Conservation (phyloP, 805 yeast species). For the Cyberlindnera americana region DNA sequence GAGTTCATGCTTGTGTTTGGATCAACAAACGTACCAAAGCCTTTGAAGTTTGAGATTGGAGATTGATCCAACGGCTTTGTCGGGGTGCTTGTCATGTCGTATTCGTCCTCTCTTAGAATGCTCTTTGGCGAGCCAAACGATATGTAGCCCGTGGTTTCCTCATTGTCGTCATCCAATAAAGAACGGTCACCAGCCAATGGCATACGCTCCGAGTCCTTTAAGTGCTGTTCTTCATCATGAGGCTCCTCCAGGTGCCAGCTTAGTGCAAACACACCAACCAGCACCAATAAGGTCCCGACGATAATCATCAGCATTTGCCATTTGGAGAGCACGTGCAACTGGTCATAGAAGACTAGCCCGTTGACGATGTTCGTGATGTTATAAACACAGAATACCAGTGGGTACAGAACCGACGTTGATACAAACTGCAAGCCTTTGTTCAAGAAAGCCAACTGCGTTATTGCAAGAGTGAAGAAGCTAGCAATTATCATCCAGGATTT, state of each 20-base stretch:
- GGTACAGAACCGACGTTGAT: constrained; percentile 77
- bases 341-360: constrained; percentile 56
- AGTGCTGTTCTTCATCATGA: constrained; percentile 27
- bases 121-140: constrained; percentile 38
- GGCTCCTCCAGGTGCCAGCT: constrained; percentile 47
- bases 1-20: constrained; percentile 7
- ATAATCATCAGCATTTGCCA: constrained; percentile 41
- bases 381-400: constrained; percentile 80
- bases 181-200: constrained; percentile 13
- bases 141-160: constrained; percentile 28
- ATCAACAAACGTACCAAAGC: not conserved
- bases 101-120: constrained; percentile 1
- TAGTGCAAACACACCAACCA: constrained; percentile 60
- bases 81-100: constrained; percentile 2
- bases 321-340: constrained; percentile 38
- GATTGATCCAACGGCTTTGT: not conserved
- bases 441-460: constrained; percentile 66
- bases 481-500: constrained; percentile 49
- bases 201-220: constrained; percentile 17
- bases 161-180: constrained; percentile 21
- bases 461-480: constrained; percentile 58
- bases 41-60: constrained; percentile 4
- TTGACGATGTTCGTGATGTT: constrained; percentile 67
- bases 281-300: constrained; percentile 40
- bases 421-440: constrained; percentile 68